Base-by-base conservation (phyloP, 1,284 basidiomycete species). In the Pseudozyma sp. region DNA sequence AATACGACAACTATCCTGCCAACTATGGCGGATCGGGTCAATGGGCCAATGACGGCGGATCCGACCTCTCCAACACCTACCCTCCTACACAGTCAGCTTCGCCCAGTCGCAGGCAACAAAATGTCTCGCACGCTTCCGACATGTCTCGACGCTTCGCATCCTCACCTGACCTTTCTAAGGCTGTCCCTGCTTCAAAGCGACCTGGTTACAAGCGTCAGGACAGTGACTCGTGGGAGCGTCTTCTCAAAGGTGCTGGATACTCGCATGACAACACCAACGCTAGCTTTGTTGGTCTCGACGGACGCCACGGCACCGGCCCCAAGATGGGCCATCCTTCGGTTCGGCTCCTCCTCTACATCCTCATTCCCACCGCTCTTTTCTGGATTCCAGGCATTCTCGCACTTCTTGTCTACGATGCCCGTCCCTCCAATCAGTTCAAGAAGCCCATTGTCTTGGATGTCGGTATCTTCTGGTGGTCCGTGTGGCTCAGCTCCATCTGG, bases 401-500 rank as follows among this genome's bases (percentile, higher is more conserved):
- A 25, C 83, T 93, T 18, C 91, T 92, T 0, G 87, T 86, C 7
- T 81, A 79, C 52, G 52, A 69, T 35, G 78, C 89, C 87, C 58
- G 88, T 87, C 4, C 85, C 89, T 55, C 89, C 89, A 16, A 87
- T 86, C 51, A 80, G 87, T 70, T 88, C 87, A 86, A 75, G 64
- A 43, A 83, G 77, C 75, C 80, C 72, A 53, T 73, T 83, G 36
- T 90, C 90, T 70, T 80, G 88, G 86, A 59, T 61, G 89, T 92
- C 12, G 88, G 87, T 57, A 86, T 93, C 44, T 60, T 93, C 11
- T 95, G 90, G 90, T 96, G 93, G 93, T 93, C 92, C 59, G 90
- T 94, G 66, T 95, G 93, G 92, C 87, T 94, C 44, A 89, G 88
- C 43, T 88, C 93, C 43, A 86, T 89, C 35, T 95, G 93, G 93